Evolutionary conservation across 2,329 filamentous ascomycete genomes (phyloP), one percentile per base, ranked within the genome.

Genomic region (Coniella lustricola): DNA sequence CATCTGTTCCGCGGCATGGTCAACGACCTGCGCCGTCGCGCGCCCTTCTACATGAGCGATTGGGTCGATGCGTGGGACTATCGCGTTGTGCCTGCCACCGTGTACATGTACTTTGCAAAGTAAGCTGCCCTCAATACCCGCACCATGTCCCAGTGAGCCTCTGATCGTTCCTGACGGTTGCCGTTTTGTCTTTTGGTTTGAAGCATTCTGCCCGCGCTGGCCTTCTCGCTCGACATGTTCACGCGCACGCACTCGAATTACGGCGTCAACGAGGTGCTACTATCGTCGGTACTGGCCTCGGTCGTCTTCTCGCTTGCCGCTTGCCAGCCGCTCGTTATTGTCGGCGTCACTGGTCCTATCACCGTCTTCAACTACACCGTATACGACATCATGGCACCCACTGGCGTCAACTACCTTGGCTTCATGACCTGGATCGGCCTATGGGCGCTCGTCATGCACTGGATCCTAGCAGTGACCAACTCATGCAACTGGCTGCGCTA

Each of bases 81-180:
- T 69, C 80, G 89, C 46, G 87, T 95, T 36, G 77, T 95, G 34
- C 89, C 89, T 1, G 87, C 87, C 14, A 94, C 89, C 9, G 72
- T 94, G 25, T 94, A 94, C 67, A 95, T 94, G 87, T 95, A 93
- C 70, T 95, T 94, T 75, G 88, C 89, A 54, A 94, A 94, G 87
- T 91, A 13, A 35, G 33, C 13, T 4, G n/a, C n/a, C n/a, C n/a
- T n/a, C n/a, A n/a, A n/a, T n/a, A n/a, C n/a, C n/a, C n/a, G n/a
- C n/a, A n/a, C n/a, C n/a, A n/a, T n/a, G n/a, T n/a, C n/a, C n/a
- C n/a, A n/a, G n/a, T n/a, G n/a, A n/a, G 17, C 16, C 17, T 18
- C 18, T 21, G n/a, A 38, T 38, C 36, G 12, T 18, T 21, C 3
- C 7, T 31, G 22, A 31, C 22, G 13, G 13, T n/a, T 14, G 20